Base-by-base conservation (phyloP, 164 flowering plant genomes). In the Annona squamosa region DNA sequence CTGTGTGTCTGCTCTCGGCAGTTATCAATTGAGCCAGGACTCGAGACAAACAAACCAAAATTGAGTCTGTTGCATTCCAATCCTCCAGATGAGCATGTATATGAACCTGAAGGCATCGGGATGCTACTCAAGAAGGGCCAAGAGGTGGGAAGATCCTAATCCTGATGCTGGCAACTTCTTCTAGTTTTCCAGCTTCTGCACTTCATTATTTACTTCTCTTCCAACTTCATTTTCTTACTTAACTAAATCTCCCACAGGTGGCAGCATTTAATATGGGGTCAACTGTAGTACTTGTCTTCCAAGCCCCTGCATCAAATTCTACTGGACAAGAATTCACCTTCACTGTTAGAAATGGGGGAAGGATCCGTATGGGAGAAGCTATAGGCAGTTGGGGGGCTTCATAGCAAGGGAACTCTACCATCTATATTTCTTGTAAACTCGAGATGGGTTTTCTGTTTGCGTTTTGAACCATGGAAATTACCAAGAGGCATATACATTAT, bases 201-300 rank as follows among this genome's bases (percentile, higher is more conserved):
- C 66, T 26, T 26, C 37, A 26, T 26, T 26, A 9, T 13, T 13
- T 4, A 9, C 17, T n/a, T 19, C 66, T 63, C 42, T 41, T 63
- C 26, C 4, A n/a, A 46, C 56, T 63, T 66, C 4, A 3, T 68
- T 46, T 67, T 68, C 2, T 56, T 46, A 46, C 46, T 68, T 2
- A 17, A 68, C 46, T 42, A 46, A 46, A 46, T 66, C 63, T 63
- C 44, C 42, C 41, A 18, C 92, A 94, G 99, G 76, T 95, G 9
- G 99, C 86, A 2, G 96, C 89, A 65, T 95, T 95, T 86, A 91
- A 90, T 80, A 89, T 95, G 96, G 99, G 99, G 72, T 95, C 99
- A 45, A 94, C 98, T 1, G 97, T 95, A 72, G 97, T 93, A 74
- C 87, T 95, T 17, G 84, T 95, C 52, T 95, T 93, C 82, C 96